Evolutionary conservation across 768 basidiomycete species (phyloP), one percentile per base, ranked within the genome.

Genomic region (Chalciporus piperatus): DNA sequence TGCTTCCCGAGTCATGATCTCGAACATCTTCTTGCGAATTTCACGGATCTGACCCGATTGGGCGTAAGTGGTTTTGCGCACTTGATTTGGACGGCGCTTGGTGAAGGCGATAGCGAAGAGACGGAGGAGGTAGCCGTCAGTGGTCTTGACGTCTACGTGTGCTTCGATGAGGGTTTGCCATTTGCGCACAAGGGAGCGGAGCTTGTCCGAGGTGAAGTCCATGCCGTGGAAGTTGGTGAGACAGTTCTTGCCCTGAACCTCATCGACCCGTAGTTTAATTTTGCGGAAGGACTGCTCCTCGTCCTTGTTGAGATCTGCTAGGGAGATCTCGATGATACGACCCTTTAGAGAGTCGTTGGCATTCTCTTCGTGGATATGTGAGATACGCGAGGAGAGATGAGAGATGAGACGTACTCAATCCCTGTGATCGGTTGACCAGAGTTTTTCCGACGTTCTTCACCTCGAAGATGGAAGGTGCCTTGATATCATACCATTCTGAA

Each of bases 201-300:
- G 87, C 77, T 98, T 98, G 85, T 99, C 97, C 52, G 96, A 97
- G 56, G 97, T 98, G 79, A 99, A 98, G 78, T 96, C 92, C 96
- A 99, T 98, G 72, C 97, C 97, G 75, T 96, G 90, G 91, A 99
- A 99, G 76, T 95, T 96, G 72, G 97, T 98, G 50, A 98, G 82
- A 81, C 94, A 97, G 81, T 93, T 97, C 81, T 95, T 96, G 77
- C 97, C 97, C 77, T 97, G 89, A 54, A 92, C 80, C 67, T 94
- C 92, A 70, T 98, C 95, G 67, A 98, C 82, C 68, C 94, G 91
- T 72, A 99, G 85, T 79, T 95, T 94, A 72, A 99, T 95, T 84
- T 99, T 98, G 70, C 97, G 87, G 92, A 95, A 99, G 50, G 92
- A 85, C 70, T 98, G 94, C 70, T 99, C 97, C 79, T 98, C 97